Evolutionary conservation across 2,329 filamentous ascomycete genomes (phyloP).

Genomic region (Penicillium sp.): DNA sequence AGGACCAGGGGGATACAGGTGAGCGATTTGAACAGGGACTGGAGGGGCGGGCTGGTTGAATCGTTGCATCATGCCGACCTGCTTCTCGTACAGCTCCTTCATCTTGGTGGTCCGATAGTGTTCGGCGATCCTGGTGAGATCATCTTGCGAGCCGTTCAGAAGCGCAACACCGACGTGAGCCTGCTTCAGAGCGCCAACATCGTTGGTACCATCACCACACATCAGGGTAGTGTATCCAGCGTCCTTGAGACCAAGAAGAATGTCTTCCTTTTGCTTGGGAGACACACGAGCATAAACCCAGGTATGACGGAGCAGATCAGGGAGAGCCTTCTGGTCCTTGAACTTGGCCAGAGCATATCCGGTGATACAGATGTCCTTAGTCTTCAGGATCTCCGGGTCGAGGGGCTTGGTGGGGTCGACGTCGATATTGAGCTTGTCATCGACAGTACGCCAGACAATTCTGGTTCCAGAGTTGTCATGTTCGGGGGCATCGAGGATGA

Average conservation of each 20-base stretch:
- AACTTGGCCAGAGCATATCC: conserved; percentile 91
- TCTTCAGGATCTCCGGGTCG: conserved; percentile 74
- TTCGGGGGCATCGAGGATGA: conserved; percentile 94
- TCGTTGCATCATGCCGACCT: conserved; percentile 82
- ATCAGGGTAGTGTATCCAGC: conserved; percentile 97
- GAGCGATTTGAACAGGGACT: conserved; percentile 86
- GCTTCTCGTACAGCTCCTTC: conserved; percentile 99
- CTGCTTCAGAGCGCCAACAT: conserved; percentile 96
- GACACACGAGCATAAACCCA: conserved; percentile 99
- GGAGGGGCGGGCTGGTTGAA: conserved; percentile 95
- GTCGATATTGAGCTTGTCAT: conserved; percentile 81
- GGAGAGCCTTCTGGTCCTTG: conserved; percentile 74
- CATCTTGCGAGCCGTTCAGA: conserved; percentile 89
- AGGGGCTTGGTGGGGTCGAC: conserved; percentile 81
- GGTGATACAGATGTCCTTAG: conserved; percentile 92
- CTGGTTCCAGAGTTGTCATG: conserved; percentile 77
- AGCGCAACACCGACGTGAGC: conserved; percentile 95
- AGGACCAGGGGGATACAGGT: conserved; percentile 88
- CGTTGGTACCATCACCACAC: conserved; percentile 98
- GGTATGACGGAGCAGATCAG: conserved; percentile 76
- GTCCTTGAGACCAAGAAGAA: conserved; percentile 92
- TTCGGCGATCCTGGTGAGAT: conserved; percentile 86
- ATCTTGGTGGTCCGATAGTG: conserved; percentile 93
- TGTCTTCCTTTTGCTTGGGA: conserved; percentile 98
- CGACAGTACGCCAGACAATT: conserved; percentile 91